phyloP scores from a whole-genome alignment of 2,329 filamentous ascomycete species.

The Gnomoniopsis smithogilvyi region DNA sequence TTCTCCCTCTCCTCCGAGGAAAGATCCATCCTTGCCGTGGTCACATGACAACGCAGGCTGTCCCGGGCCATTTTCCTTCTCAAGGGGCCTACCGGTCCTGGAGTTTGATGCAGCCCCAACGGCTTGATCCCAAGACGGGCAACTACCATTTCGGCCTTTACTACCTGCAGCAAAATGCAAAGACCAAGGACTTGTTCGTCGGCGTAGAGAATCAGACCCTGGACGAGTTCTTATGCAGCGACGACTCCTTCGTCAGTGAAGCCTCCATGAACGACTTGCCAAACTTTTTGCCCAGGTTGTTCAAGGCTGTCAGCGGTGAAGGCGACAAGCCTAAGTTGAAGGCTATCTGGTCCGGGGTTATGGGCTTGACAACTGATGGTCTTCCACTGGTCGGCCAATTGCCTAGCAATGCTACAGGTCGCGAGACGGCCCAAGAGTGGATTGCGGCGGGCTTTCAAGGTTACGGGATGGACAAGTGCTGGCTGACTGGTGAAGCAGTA shows the following conservation, averaged over 20 bases:
- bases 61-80: not conserved
- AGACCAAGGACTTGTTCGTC: slow-evolving; percentile 6
- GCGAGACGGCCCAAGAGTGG: slow-evolving; percentile 24
- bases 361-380: slow-evolving; percentile 27
- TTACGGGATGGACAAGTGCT: slow-evolving; percentile 28
- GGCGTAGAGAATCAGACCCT: slow-evolving; percentile 8
- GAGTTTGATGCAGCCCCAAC: not conserved
- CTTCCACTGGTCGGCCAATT: slow-evolving; percentile 26
- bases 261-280: not conserved
- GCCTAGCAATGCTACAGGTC: slow-evolving; percentile 14
- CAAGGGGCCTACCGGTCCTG: not conserved
- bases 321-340: not conserved
- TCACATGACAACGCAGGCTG: not conserved
- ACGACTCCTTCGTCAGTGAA: slow-evolving; percentile 1
- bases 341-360: slow-evolving; percentile 27
- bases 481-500: slow-evolving; percentile 25
- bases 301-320: not conserved
- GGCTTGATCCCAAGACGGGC: not conserved
- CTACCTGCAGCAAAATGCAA: slow-evolving; percentile 12
- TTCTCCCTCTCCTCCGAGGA: slow-evolving; percentile 56
- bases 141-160: slow-evolving; percentile 5
- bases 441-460: slow-evolving; percentile 29
- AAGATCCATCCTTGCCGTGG: slow-evolving; percentile 39
- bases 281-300: not conserved
- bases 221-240: slow-evolving; percentile 2